Percentiles rank a stretch among this genome's conserved stretches.
These are phyloP conservation scores for Fusarium transvaalense DNA, from an alignment of 2,329 filamentous ascomycete species.

Conservation along the genomic window DNA sequence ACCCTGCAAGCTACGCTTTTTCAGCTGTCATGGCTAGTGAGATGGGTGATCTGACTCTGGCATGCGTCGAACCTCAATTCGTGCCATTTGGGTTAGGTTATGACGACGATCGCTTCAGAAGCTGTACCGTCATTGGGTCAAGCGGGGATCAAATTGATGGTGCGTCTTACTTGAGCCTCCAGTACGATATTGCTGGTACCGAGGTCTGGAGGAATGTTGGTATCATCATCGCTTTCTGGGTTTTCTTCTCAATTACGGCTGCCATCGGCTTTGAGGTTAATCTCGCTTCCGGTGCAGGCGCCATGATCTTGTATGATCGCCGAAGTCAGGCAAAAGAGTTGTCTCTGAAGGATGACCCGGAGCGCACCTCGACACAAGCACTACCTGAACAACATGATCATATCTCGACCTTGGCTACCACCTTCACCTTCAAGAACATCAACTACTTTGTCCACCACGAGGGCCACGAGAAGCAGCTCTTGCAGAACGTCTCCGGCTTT, in stretches of 20 bases:
- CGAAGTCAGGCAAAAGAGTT: neutral
- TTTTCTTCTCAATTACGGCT: neutral
- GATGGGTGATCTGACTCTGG: constrained; percentile 53
- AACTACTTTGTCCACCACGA: constrained; percentile 72
- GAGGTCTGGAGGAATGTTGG: constrained; percentile 2
- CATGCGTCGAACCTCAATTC: constrained; percentile 20
- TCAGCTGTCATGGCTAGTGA: constrained; percentile 74
- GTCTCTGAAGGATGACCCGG: neutral
- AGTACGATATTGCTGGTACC: neutral
- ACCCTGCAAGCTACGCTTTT: constrained; percentile 71
- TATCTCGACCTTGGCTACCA: neutral
- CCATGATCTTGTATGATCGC: neutral
- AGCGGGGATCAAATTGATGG: neutral
- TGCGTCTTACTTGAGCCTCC: neutral
- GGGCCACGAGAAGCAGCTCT: constrained; percentile 68
- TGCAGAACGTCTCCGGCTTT: constrained; percentile 76
- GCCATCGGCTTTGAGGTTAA: neutral
- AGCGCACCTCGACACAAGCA: neutral
- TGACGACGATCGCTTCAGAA: neutral
- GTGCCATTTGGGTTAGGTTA: constrained; percentile 44
- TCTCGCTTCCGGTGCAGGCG: neutral
- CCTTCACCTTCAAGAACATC: constrained; percentile 78
- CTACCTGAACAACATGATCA: neutral
- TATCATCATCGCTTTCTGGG: neutral
- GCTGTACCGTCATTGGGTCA: neutral